Base-by-base conservation (phyloP, 2,329 filamentous ascomycete species). In the Cladophialophora yegresii region DNA sequence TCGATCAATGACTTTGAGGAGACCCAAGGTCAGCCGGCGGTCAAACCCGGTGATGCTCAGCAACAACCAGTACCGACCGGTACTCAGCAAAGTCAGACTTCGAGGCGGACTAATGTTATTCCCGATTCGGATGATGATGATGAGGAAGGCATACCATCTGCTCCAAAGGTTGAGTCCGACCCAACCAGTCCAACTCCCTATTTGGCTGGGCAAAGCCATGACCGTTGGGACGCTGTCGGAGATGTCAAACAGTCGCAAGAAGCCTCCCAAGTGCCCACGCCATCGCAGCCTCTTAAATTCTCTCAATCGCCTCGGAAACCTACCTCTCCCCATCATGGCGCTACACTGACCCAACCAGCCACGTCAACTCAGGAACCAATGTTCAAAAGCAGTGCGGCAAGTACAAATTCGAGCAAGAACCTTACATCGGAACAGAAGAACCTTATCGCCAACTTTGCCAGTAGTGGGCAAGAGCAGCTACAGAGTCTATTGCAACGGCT, bases 81-180 rank as follows among this genome's bases (percentile, higher is more conserved):
- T 53, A 33, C 53, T 33, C 57, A 53, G 36, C 28, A 40, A 55
- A 32, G 16, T 51, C 55, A 28, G 16, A 55, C 8, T 0, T 45
- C n/a, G 36, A 61, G 36, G 28, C n/a, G 40, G 2, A 54, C 50
- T 32, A 58, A 64, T 9, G 36, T 63, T 33, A 60, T 65, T 23
- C 59, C 49, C 4, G 67, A 69, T 57, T 69, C 67, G 7, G 68
- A 70, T 30, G 67, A 65, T 12, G 66, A 65, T 12, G 66, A 65
- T 43, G 62, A 62, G 20, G 40, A 65, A 26, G 50, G 40, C 22
- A 12, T 16, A 16, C 23, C 36, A 13, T n/a, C 23, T 13, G 58
- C 32, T 45, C 36, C 26, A n/a, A 54, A 61, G 40, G 5, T 54
- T 22, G 58, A 54, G 28, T 9, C 33, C 33, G 20, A 45, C 5